A percentile compares a stretch with the other conserved stretches of the same genome.
These are phyloP conservation scores for Cyberlindnera mississippiensis DNA, from an alignment of 805 yeast genomes.

Conservation along the genomic window DNA sequence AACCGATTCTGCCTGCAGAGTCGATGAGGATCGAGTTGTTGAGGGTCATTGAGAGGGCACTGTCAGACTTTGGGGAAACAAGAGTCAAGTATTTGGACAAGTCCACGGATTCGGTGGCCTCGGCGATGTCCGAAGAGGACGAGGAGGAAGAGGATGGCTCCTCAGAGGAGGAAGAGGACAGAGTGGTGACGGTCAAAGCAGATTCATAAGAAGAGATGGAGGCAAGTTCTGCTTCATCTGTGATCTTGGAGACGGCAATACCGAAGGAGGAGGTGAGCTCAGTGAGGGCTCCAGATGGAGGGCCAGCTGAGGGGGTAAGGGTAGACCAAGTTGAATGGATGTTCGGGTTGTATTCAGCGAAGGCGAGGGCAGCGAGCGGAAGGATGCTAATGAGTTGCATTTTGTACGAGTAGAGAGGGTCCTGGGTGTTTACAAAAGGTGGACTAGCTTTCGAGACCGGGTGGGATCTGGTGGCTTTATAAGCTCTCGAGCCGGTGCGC, in stretches of 20 bases:
- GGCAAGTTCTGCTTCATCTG: constrained; percentile 22
- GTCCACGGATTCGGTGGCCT: constrained; percentile 10
- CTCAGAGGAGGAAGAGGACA: not conserved
- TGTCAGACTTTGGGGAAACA: constrained; percentile 41
- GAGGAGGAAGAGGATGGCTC: constrained; percentile 8
- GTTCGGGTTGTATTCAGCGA: constrained; percentile 4
- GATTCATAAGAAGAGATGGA: constrained; percentile 16
- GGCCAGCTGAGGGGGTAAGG: constrained; percentile 57
- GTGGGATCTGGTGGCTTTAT: too few relatives aligned
- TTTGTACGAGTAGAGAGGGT: not conserved
- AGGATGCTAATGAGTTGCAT: constrained; percentile 1
- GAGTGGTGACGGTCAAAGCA: constrained; percentile 1
- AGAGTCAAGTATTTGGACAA: constrained; percentile 5
- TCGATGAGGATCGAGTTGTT: constrained; percentile 50
- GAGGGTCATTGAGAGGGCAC: constrained; percentile 55
- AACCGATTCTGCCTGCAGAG: constrained; percentile 63
- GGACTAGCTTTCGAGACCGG: too few relatives aligned
- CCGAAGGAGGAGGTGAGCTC: constrained; percentile 58
- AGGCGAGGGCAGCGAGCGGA: constrained; percentile 3
- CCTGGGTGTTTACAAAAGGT: too few relatives aligned
- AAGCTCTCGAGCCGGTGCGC: not conserved
- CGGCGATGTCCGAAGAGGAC: constrained; percentile 6
- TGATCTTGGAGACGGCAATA: constrained; percentile 46
- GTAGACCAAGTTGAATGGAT: constrained; percentile 56
- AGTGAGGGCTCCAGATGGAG: constrained; percentile 51